Evolutionary conservation across 495 filamentous ascomycete genomes (phyloP), one percentile per base, ranked within the genome.

Genomic region (Cladorrhinum samala): DNA sequence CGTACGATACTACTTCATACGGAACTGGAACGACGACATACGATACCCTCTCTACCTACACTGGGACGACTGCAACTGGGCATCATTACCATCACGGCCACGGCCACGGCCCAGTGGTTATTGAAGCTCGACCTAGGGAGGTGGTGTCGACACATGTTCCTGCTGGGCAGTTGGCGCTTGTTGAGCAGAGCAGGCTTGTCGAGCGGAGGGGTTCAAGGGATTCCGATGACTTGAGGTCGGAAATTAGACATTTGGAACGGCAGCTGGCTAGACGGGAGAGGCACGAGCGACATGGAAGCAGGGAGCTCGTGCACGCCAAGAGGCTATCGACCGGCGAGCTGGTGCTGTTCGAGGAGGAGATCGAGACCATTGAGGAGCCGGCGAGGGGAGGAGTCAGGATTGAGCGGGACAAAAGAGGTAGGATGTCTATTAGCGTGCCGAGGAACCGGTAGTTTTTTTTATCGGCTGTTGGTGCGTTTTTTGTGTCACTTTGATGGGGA

Each of bases 321-420:
- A 63, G 75, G 2, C 55, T 77, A 14, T 65, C 71, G 41, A 71
- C 68, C 2, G 74, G 77, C 23, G 77, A 83, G 57, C 70, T 83
- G 41, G 72, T 81, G 17, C 59, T 77, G 19, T 73, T 77, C 52
- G 72, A 81, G 63, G 74, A 84, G 66, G 64, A 74, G 60, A 63
- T 76, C 17, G 73, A 81, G 73, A 60, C 60, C 59, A 70, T 81
- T 46, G 72, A 71, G 57, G 78, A 80, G 58, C 67, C 71, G 33
- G n/a, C 13, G 13, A 71, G 76, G 21, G 70, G 72, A 24, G 80
- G 81, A 16, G 77, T 85, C 18, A 79, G 88, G 60, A 73, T 93
- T 57, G 84, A 86, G 71, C 86, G 83, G 75, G 87, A 95, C 65
- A 83, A 83, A 70, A 89, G 80, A 86, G 88, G 91, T 94, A 90